Evolutionary conservation across 345 rosid genomes (phyloP).

Genomic region (Crucihimalaya himalaica): DNA sequence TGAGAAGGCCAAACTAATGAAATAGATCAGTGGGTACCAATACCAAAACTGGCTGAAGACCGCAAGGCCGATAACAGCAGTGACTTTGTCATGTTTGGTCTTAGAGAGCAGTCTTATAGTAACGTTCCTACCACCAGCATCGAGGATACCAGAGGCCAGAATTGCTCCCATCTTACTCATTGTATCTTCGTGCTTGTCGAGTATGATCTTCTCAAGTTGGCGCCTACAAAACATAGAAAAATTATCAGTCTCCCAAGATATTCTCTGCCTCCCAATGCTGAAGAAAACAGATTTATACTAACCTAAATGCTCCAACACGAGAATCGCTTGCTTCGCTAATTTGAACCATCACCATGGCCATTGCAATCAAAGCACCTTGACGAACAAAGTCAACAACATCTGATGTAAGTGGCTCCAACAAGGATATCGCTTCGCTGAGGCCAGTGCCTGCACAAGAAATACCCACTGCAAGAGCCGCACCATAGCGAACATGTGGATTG

Average conservation of each 20-base stretch:
- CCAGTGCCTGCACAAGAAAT: conserved; percentile 99
- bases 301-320: conserved; percentile 98
- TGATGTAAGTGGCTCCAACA: conserved; percentile 94
- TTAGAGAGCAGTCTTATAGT: conserved; percentile 91
- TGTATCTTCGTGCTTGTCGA: conserved; percentile 96
- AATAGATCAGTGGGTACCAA: conserved; percentile 97
- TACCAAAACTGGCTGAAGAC: conserved; percentile 99
- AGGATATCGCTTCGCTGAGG: conserved; percentile 96
- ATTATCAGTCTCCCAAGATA: conserved; percentile 6
- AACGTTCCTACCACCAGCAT: conserved; percentile 99
- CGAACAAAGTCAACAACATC: conserved; percentile 99
- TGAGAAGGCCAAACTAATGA: conserved; percentile 88
- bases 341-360: conserved; percentile 99
- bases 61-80: conserved; percentile 96
- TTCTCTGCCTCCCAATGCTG: conserved; percentile 9
- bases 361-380: conserved; percentile 99
- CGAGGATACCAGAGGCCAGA: conserved; percentile 94
- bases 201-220: conserved; percentile 89
- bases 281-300: conserved; percentile 21
- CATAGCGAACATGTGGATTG: conserved; percentile 99
- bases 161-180: conserved; percentile 99
- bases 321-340: conserved; percentile 94
- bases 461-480: conserved; percentile 99
- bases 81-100: conserved; percentile 93
- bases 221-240: conserved; percentile 51